A percentile compares a stretch with the other conserved stretches of the same genome.
phyloP scores from a whole-genome alignment of 2,329 filamentous ascomycete genomes.

The Graphilbum fragrans region DNA sequence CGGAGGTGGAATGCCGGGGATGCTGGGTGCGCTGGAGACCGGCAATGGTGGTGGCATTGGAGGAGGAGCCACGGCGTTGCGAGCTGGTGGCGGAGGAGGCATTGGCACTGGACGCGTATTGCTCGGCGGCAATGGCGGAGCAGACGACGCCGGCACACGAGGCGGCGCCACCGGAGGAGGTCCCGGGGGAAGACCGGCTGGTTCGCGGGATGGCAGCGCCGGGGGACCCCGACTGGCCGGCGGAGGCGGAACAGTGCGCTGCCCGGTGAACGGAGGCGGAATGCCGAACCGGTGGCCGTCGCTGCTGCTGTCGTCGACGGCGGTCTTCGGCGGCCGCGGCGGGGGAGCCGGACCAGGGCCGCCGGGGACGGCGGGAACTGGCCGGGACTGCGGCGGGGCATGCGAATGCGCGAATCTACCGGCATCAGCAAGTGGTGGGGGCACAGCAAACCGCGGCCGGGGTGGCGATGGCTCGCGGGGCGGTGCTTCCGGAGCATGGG shows the following conservation, averaged over 20 bases:
- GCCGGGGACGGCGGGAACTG: conserved; percentile 34
- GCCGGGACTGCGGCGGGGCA: conserved; percentile 30
- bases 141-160: conserved; percentile 15
- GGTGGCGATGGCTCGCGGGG: conserved; percentile 61
- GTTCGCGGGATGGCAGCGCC: conserved; percentile 1
- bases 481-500: conserved; percentile 39
- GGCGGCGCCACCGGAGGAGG: conserved; percentile 61
- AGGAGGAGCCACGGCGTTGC: conserved; percentile 18
- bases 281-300: conserved; percentile 53
- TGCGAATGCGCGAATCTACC: conserved; percentile 64
- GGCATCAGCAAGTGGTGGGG: conserved; percentile 79
- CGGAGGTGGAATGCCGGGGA: conserved; percentile 20
- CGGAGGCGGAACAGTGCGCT: conserved; percentile 58
- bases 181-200: conserved; percentile 52
- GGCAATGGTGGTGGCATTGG: conserved; percentile 29
- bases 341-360: conserved; percentile 54
- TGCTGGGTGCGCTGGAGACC: conserved; percentile 11
- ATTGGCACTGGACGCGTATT: not conserved
- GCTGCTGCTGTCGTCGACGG: conserved; percentile 51
- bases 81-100: conserved; percentile 21
- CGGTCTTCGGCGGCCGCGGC: conserved; percentile 56
- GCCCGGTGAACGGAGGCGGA: conserved; percentile 66
- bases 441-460: conserved; percentile 65
- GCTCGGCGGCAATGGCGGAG: not conserved
- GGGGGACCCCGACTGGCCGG: conserved; percentile 52